Evolutionary conservation across 352 stramenopile genomes (phyloP), one percentile per base, ranked within the genome.

Genomic region (Phytophthora cactorum): DNA sequence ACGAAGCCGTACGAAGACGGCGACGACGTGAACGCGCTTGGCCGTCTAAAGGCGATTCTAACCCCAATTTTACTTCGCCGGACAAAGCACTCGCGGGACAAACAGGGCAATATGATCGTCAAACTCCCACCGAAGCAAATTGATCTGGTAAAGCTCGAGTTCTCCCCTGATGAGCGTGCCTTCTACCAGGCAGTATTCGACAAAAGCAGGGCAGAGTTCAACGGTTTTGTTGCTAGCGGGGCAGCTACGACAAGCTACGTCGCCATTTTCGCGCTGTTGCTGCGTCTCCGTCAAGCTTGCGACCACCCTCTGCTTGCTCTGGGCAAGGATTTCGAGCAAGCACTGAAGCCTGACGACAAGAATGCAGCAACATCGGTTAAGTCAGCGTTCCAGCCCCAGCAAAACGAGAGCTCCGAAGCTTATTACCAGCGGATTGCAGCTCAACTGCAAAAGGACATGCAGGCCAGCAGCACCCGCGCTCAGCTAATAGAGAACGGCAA

Each of bases 141-240:
- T 7, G 79, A 95, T 10, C 51, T 92, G 25, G 77, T 95, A 3
- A 60, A 72, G 15, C 69, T 97, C 12, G 59, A 77, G 51, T 95
- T 97, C 25, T 92, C 89, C 1, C 51, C 70, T 4, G 76, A 89
- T 31, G 90, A 97, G 55, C 83, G 86, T 9, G 68, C 75, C 25
- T 97, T 97, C 58, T 97, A 97, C 67, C 72, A 94, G 49, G 83
- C 89, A 4, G 77, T 97, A 15, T 97, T 88, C 43, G 79, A 86
- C 59, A 88, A 88, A 55, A 96, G 87, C 63, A 79, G 86, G n/a
- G 87, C 82, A 32, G 85, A 96, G 69, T 97, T 97, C 66, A 92
- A 96, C 44, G 90, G 90, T 0, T 97, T 90, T 54, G 86, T 97
- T 14, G 77, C 89, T 0, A 90, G 78, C 31, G 92, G 92, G 17